These are phyloP conservation scores for Globisporangium perplexum DNA, from an alignment of 352 stramenopile genomes.

Conservation along the genomic window DNA sequence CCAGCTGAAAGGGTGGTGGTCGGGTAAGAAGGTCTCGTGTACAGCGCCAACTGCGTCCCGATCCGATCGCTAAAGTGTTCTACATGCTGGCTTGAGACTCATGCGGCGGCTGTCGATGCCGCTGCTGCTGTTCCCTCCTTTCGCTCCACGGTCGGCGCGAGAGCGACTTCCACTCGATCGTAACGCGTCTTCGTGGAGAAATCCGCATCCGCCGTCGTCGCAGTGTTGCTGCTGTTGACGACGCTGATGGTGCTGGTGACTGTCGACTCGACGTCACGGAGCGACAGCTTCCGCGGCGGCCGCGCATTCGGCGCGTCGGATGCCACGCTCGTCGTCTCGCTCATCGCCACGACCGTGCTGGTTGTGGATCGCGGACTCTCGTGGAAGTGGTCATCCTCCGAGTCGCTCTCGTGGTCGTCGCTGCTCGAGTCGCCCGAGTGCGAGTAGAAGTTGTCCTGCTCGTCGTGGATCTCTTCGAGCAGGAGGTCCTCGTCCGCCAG, in stretches of 20 bases:
- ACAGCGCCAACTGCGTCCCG: too few relatives aligned
- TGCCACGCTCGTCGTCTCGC: neutral
- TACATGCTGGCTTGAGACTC: neutral
- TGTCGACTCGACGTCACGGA: neutral
- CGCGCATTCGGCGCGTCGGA: neutral
- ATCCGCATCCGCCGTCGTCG: neutral
- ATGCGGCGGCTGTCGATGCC: neutral
- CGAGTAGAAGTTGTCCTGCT: conserved; percentile 15
- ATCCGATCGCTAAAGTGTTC: too few relatives aligned
- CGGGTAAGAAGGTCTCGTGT: too few relatives aligned
- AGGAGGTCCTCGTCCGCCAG: neutral
- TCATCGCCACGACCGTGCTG: neutral
- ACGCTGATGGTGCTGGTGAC: neutral
- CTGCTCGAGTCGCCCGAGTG: conserved; percentile 12
- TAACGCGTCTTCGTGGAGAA: conserved; percentile 1
- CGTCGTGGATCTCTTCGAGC: conserved; percentile 16
- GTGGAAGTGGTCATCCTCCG: conserved; percentile 7
- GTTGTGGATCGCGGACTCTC: neutral
- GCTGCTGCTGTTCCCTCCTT: neutral
- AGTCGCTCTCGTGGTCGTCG: conserved; percentile 8
- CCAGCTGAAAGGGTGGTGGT: too few relatives aligned
- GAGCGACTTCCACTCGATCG: conserved; percentile 10
- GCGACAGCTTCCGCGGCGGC: neutral
- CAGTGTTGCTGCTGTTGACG: neutral
- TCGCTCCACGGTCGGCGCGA: neutral